Base-by-base conservation (phyloP, 1,284 basidiomycete species). In the Ceratobasidium sp. region DNA sequence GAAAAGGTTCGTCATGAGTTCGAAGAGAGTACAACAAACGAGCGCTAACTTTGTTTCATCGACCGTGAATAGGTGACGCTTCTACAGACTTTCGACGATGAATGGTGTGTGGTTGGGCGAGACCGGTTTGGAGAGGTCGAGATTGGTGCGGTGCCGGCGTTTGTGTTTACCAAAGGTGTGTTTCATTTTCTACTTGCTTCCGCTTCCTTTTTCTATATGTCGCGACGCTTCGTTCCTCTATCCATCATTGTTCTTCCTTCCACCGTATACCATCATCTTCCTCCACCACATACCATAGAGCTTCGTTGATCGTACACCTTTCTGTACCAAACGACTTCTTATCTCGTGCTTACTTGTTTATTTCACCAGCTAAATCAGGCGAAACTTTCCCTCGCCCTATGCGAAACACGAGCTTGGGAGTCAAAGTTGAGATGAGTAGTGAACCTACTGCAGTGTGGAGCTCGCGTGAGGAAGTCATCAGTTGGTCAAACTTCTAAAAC, bases 91-190 rank as follows among this genome's bases (percentile, higher is more conserved):
- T 79, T 68, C 42, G 79, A 79, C 46, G 79, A 79, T 50, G 79
- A 77, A 26, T 79, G 79, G 79, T 79, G 79, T 42, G 77, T 79
- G n/a, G 79, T 79, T 15, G 79, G 71, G 1, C 69, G 79, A 54
- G 73, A 74, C 44, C 77, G 77, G 42, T 76, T 79, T 59, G 79
- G 79, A 10, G 71, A 74, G 28, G 68, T 79, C 23, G 79, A 79
- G 23, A 64, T 79, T 15, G 79, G 79, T 6, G 79, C 79, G 0
- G 79, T 79, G 23, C 79, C 79, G 15, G 77, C 71, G 52, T 79
- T 54, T 42, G 79, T 78, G 38, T 79, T 79, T 46, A 73, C 77
- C 38, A 61, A 75, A 57, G 42, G 65, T 50, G 20, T 54, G 54
- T 26, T 57, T 28, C 28, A 9, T 62, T 26, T 12, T 64, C 26